Evolutionary conservation across 164 flowering plant genomes (phyloP), one percentile per base, ranked within the genome.

Genomic region (Amborella trichopoda): DNA sequence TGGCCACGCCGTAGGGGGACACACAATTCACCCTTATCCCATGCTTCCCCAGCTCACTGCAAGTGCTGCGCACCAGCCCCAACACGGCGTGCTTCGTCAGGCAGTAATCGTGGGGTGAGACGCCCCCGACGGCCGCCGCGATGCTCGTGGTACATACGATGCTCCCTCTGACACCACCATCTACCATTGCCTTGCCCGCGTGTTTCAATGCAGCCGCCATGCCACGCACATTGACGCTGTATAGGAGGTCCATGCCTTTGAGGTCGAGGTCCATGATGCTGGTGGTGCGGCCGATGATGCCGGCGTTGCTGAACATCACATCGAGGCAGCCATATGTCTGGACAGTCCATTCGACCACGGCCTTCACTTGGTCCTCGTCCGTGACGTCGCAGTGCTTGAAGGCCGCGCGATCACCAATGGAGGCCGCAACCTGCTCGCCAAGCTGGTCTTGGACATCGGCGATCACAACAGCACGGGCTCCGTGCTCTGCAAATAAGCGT

Each of bases 151-250:
- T 18, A 1, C 85, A 87, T 19, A 91, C 50, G 6, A 91, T 81
- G 0, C 77, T 50, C 3, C 94, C 98, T 44, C 66, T 75, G n/a
- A n/a, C n/a, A 52, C 57, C 57, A 14, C 23, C 28, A 0, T 95
- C 96, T 50, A 91, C 80, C 98, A 91, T 87, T 16, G 68, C 55
- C 10, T 93, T 78, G n/a, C 96, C 85, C 1, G 98, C 98, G 42
- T 87, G 93, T 48, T 87, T 87, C 87, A 78, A 81, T 33, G 93
- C 96, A 4, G 66, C 49, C 60, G 83, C 86, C 3, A 60, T 75
- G 17, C 95, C 96, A 59, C 73, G 80, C 33, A 84, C 93, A 47
- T 91, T 91, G 13, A 87, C 46, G 45, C 72, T 83, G 39, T 86
- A 74, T 28, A 83, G 76, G 41, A 63, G 65, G 33, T 78, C 76